Evolutionary conservation across 495 filamentous ascomycete species (phyloP).

Genomic region (Talaromyces proteolyticus): DNA sequence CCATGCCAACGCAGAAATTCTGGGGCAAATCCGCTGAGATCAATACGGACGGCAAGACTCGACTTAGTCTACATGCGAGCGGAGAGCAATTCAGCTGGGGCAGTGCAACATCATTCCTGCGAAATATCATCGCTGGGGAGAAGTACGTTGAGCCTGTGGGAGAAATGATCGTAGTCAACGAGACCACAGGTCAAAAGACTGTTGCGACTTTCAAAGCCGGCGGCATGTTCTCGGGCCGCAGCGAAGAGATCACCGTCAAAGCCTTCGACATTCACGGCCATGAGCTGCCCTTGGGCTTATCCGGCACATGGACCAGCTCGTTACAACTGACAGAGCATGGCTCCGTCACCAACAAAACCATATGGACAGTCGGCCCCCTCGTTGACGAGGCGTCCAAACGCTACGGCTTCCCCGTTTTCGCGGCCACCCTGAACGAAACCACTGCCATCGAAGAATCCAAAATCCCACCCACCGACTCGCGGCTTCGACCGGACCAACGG

Average conservation of each 20-base stretch:
- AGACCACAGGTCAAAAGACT: conserved; percentile 73
- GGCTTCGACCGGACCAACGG: conserved; percentile 89
- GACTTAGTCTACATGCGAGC: conserved; percentile 61
- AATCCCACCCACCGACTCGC: conserved; percentile 72
- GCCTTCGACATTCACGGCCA: conserved; percentile 58
- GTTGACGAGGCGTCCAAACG: conserved; percentile 68
- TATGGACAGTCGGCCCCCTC: conserved; percentile 74
- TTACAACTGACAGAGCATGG: conserved; percentile 57
- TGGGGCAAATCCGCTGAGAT: conserved; percentile 97
- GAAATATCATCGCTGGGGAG: conserved; percentile 96
- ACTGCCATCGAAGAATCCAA: conserved; percentile 68
- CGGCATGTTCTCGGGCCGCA: conserved; percentile 93
- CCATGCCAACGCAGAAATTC: conserved; percentile 90
- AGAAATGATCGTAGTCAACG: conserved; percentile 74
- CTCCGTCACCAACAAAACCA: conserved; percentile 47
- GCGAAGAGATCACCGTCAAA: conserved; percentile 80
- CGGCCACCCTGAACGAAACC: conserved; percentile 81
- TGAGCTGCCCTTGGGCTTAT: conserved; percentile 54
- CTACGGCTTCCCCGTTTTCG: conserved; percentile 85
- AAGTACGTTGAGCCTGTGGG: conserved; percentile 97
- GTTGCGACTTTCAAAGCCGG: conserved; percentile 82
- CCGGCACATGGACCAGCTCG: conserved; percentile 78
- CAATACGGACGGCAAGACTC: conserved; percentile 79
- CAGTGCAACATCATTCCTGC: conserved; percentile 78
- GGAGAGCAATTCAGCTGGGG: conserved; percentile 82